Conservation (phyloP, 345 rosid genomes). For the Boechera stricta region DNA sequence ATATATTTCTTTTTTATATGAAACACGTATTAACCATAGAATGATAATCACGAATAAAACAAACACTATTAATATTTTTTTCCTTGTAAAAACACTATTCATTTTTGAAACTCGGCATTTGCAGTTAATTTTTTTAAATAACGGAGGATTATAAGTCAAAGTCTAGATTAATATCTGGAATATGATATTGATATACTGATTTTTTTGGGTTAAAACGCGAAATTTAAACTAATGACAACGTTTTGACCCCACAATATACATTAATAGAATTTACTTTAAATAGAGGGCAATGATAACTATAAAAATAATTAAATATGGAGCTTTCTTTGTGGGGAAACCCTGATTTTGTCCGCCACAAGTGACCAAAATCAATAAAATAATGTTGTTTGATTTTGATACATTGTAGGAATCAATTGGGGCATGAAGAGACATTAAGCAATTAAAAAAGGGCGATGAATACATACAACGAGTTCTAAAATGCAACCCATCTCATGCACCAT, state of each 20-base stretch:
- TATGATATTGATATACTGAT: not conserved
- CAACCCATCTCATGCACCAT: slow-evolving; percentile 39
- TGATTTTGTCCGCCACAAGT: slow-evolving; percentile 50
- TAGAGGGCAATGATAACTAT: slow-evolving; percentile 30
- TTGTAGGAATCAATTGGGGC: slow-evolving; percentile 48
- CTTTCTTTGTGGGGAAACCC: slow-evolving; percentile 36
- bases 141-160: not conserved
- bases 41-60: too few species aligned
- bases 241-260: slow-evolving; percentile 15
- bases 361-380: slow-evolving; percentile 30
- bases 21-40: too few species aligned
- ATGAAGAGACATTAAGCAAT: slow-evolving; percentile 44
- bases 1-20: too few species aligned
- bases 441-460: slow-evolving; percentile 24
- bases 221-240: not conserved
- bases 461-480: slow-evolving; percentile 20
- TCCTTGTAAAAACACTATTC: not conserved
- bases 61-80: too few species aligned
- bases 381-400: slow-evolving; percentile 28
- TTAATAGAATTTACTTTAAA: slow-evolving; percentile 14
- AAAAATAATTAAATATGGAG: slow-evolving; percentile 14
- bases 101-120: not conserved
- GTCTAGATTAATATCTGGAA: not conserved
- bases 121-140: not conserved
- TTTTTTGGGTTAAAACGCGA: not conserved